Evolutionary conservation across 768 basidiomycete species (phyloP).

Genomic region (Lentinula sp.): DNA sequence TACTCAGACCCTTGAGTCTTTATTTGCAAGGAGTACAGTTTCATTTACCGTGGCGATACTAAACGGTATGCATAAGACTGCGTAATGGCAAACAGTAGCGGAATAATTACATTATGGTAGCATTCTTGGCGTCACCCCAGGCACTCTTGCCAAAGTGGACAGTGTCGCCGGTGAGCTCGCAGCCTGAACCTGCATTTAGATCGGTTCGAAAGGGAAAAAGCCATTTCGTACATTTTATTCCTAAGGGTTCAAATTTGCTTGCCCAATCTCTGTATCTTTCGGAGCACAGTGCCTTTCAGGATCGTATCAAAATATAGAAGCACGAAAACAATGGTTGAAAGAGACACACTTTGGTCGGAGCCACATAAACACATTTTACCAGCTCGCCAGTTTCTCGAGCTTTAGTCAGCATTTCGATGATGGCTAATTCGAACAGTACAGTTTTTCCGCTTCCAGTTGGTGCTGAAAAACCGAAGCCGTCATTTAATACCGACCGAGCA

Average conservation of each 20-base stretch:
- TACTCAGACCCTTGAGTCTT: slow-evolving; percentile 17
- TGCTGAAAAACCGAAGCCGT: slow-evolving; percentile 37
- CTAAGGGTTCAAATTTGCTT: slow-evolving; percentile 67
- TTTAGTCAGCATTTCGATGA: slow-evolving; percentile 64
- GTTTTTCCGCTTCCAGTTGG: slow-evolving; percentile 98
- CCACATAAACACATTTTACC: slow-evolving; percentile 85
- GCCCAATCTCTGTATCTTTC: slow-evolving; percentile 85
- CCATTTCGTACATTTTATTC: slow-evolving; percentile 58
- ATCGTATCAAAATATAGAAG: background rate
- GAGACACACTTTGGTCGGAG: slow-evolving; percentile 74
- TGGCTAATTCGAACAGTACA: slow-evolving; percentile 86
- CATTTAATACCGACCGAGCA: background rate
- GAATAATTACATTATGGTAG: slow-evolving; percentile 67
- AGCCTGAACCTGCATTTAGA: slow-evolving; percentile 41
- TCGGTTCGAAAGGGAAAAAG: background rate
- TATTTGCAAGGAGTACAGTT: background rate
- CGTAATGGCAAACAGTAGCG: background rate
- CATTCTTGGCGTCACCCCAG: slow-evolving; percentile 69
- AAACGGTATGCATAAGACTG: slow-evolving; percentile 5
- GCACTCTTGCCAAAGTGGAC: slow-evolving; percentile 55
- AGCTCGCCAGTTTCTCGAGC: slow-evolving; percentile 25
- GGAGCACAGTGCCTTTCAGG: slow-evolving; percentile 70
- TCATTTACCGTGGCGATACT: slow-evolving; percentile 72
- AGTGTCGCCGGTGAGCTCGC: slow-evolving; percentile 92
- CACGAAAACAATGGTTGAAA: background rate